Evolutionary conservation across 2,329 filamentous ascomycete genomes (phyloP), one percentile per base, ranked within the genome.

Genomic region (Phoma sp.): DNA sequence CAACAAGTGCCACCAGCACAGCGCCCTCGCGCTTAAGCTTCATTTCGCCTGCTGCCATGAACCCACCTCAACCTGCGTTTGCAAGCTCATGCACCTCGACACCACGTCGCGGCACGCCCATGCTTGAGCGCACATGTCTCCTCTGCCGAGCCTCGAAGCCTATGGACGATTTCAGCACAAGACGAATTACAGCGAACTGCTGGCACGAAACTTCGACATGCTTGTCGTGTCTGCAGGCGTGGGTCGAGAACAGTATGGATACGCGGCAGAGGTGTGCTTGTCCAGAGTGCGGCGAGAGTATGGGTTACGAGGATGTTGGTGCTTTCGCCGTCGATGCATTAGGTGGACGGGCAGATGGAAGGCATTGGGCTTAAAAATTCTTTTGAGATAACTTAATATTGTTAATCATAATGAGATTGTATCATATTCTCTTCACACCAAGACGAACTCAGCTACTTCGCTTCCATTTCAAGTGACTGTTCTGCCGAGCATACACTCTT

Each of bases 131-230:
- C 18, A 67, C 64, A 1, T 73, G 71, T 47, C 60, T 63, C 21
- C 53, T 72, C 2, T 73, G 71, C 56, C 67, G 67, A 34, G 61
- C 61, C 7, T 47, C 55, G 0, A 64, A 63, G 34, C 59, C 61
- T 4, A 50, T 59, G 1, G 53, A 55, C 1, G 57, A 64, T 5
- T 73, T 71, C 26, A 62, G 62, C 3, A 53, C 43, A 12, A 60
- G 65, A 23, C 56, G 60, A 3, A 65, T 68, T 1, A 67, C 67
- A 9, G 47, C 40, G 1, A 63, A 61, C 15, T 74, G 71, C 36
- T 58, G 59, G 60, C 71, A 74, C 39, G 59, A 66, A n/a, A 59
- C 66, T 21, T 59, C 67, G 5, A 67, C 66, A 20, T 74, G 71
- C 36, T 50, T 56, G 15, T 49, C 53, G 5, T 74, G 71, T 25